Evolutionary conservation across 257 asterid species (phyloP), one percentile per base, ranked within the genome.

Genomic region (Echites panduratus): DNA sequence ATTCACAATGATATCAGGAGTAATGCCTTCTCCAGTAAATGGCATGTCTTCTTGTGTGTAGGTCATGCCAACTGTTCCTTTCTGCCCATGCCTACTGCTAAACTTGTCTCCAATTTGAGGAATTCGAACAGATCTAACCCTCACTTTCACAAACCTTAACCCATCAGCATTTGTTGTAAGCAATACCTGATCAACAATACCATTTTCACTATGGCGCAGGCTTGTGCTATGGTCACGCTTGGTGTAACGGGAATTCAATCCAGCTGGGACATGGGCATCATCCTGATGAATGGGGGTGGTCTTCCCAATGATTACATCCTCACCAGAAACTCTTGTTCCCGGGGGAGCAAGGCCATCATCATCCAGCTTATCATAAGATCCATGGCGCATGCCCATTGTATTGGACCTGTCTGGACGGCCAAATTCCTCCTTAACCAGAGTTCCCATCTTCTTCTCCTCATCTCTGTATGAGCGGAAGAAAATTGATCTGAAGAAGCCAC

Each of bases 21-120:
- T 80, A 63, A 91, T 89, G 74, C 99, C 99, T 82, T 94, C 99
- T 58, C 79, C 80, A 57, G 97, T 94, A 89, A 93, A 94, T 7
- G 97, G 99, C 99, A 94, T 94, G 88, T 94, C 99, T 81, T 94
- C 99, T 77, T 94, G 99, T 4, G 99, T 94, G 74, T 88, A 94
- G 3, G 97, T 91, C 97, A 91, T 94, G 32, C 99, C 97, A 43
- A 94, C 92, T 1, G 99, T 91, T 58, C 97, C 99, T 79, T 94
- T 94, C 87, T 94, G 99, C 43, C 97, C 99, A 38, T 91, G 99
- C 73, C 99, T 75, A 82, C 97, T 91, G 68, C 99, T 94, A 84
- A 94, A 91, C 70, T 91, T 94, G 82, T 94, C 97, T 17, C 99
- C 99, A 68, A 94, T 94, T 83, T 94, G 99, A 67, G 99, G 99